Percentiles rank a stretch among this genome's conserved stretches.
Evolutionary conservation across 2,329 filamentous ascomycete genomes (phyloP).

Genomic region (Claviceps pazoutovae): DNA sequence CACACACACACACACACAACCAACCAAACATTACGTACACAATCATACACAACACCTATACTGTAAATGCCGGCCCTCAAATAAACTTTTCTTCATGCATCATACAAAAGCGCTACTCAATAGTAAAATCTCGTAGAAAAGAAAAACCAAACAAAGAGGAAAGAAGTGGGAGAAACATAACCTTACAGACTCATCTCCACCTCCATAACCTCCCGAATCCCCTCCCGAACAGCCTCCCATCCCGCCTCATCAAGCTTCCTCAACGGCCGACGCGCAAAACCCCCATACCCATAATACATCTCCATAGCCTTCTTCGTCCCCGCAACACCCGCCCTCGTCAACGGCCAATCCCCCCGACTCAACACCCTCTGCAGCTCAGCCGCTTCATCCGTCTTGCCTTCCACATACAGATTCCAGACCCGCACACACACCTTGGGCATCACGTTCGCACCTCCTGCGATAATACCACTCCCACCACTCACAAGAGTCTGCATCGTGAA

Average conservation of each 20-base stretch:
- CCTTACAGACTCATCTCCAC: conserved; percentile 33
- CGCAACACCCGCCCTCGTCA: conserved; percentile 70
- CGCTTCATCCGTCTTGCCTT: conserved; percentile 63
- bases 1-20: too few relatives aligned
- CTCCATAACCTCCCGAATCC: conserved; percentile 50
- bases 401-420: conserved; percentile 62
- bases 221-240: conserved; percentile 37
- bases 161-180: too few relatives aligned
- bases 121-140: too few relatives aligned
- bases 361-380: conserved; percentile 63
- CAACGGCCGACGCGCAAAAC: conserved; percentile 58
- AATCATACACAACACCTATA: too few relatives aligned
- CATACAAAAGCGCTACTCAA: too few relatives aligned
- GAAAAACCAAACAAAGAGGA: too few relatives aligned
- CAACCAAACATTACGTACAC: too few relatives aligned
- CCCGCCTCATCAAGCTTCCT: conserved; percentile 48
- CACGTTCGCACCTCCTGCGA: conserved; percentile 74
- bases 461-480: conserved; percentile 69
- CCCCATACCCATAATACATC: conserved; percentile 70
- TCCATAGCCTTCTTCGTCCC: conserved; percentile 79
- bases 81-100: too few relatives aligned
- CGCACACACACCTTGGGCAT: conserved; percentile 69
- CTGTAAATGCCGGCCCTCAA: too few relatives aligned
- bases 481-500: conserved; percentile 73
- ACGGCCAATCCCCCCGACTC: conserved; percentile 65